Base-by-base conservation (phyloP, 2,329 filamentous ascomycete genomes). In the Trichoderma atrobrunneum region DNA sequence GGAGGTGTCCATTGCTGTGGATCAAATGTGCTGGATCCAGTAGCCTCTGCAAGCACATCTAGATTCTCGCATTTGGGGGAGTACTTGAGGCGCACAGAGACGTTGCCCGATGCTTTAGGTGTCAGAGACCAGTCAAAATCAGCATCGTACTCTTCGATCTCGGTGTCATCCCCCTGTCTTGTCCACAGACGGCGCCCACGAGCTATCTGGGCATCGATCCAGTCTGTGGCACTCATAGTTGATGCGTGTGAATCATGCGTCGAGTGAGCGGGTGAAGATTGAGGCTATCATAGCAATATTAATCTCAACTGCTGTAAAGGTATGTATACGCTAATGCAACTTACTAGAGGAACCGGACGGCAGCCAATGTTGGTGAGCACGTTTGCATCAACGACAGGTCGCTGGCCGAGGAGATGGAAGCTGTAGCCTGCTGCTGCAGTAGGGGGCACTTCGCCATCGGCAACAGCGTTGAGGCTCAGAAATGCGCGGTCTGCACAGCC, bases 391-490 rank as follows among this genome's bases (percentile, higher is more conserved):
- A 81, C 77, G 5, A 87, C 72, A 1, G 87, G 87, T n/a, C 87
- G 79, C 7, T 78, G 76, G 30, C 82, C 76, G 39, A 81, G 66
- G 7, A 81, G 75, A 64, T 87, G 83, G 72, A 90, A 90, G 16
- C 87, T 85, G 74, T 84, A 89, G 1, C 86, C 88, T 2, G 82
- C 80, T 7, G 85, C 85, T 5, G 84, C 85, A 5, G 83, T 85
- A 6, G 86, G 82, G 1, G 84, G 83, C 4, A 89, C 79, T 62
- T 88, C 85, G 7, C 83, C 87, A 26, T 85, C 78, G n/a, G 81
- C 77, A 26, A 90, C 80, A 5, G 82, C 85, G 73, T 87, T 78
- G 21, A 90, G 79, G 74, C 85, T 87, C 26, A 89, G 78, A 72
- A 80, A 87, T 1, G 84, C 77, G 32, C 87, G 84, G 16, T 85